Conservation (phyloP, 805 yeast species). For the Suhomyces sp. region DNA sequence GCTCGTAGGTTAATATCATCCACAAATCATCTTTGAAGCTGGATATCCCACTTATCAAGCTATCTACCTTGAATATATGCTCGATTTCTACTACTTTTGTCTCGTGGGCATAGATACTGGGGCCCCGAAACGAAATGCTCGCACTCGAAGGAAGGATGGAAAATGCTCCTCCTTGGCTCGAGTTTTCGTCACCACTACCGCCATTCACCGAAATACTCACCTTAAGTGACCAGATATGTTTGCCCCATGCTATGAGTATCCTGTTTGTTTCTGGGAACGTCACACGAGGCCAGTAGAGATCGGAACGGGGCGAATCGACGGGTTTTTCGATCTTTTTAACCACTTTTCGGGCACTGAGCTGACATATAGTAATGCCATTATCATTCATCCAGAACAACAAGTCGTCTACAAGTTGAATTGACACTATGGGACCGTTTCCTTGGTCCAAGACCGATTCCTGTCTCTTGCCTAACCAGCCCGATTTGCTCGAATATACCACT, state of each 20-base stretch:
- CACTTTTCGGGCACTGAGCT: constrained; percentile 47
- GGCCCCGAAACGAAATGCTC: constrained; percentile 49
- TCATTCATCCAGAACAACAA: constrained; percentile 83
- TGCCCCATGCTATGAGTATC: constrained; percentile 79
- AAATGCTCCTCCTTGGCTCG: neutral
- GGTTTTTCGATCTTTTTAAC: constrained; percentile 59
- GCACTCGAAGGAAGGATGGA: constrained; percentile 52
- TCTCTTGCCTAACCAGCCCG: constrained; percentile 83
- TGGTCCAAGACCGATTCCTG: constrained; percentile 62
- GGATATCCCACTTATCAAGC: constrained; percentile 72
- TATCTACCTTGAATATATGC: constrained; percentile 46
- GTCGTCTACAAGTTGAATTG: constrained; percentile 60
- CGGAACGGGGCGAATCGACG: constrained; percentile 57
- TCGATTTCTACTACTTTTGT: constrained; percentile 43
- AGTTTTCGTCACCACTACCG: neutral
- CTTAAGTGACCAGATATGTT: constrained; percentile 68
- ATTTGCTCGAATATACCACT: constrained; percentile 62
- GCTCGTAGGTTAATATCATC: constrained; percentile 54
- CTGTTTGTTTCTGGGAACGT: constrained; percentile 63
- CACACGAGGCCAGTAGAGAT: constrained; percentile 79
- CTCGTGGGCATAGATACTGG: constrained; percentile 28
- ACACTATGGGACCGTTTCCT: constrained; percentile 67
- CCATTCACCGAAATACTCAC: constrained; percentile 23
- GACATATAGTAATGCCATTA: constrained; percentile 68
- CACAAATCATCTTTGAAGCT: constrained; percentile 71